phyloP scores from a whole-genome alignment of 1,284 basidiomycete genomes.

The Marasmius fiardii region DNA sequence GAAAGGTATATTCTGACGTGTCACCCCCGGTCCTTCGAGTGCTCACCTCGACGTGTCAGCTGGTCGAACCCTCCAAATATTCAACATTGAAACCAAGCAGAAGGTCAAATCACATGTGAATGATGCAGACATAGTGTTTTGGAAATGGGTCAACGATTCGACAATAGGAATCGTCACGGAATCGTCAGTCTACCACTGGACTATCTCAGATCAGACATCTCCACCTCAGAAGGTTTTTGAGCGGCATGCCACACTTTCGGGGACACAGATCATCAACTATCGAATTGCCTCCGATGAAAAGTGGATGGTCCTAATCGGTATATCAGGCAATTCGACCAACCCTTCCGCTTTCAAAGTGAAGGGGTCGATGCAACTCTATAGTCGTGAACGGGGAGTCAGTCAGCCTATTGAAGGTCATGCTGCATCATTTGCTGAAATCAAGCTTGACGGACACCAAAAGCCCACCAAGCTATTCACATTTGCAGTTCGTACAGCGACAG shows the following conservation, averaged over 20 bases:
- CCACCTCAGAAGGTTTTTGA: slow-evolving; percentile 93
- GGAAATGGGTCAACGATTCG: slow-evolving; percentile 96
- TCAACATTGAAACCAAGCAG: slow-evolving; percentile 96
- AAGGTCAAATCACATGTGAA: slow-evolving; percentile 97
- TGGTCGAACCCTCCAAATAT: slow-evolving; percentile 93
- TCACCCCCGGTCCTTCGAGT: slow-evolving; percentile 11
- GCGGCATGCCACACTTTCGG: slow-evolving; percentile 91
- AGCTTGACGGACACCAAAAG: slow-evolving; percentile 81
- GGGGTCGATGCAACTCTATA: slow-evolving; percentile 95
- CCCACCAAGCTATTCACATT: slow-evolving; percentile 95
- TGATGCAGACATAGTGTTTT: slow-evolving; percentile 95
- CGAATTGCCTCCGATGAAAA: slow-evolving; percentile 91
- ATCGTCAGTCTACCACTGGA: slow-evolving; percentile 93
- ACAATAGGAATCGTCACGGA: slow-evolving; percentile 97
- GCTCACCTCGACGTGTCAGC: slow-evolving; percentile 44
- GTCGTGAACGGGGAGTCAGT: slow-evolving; percentile 88
- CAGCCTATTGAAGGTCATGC: slow-evolving; percentile 99
- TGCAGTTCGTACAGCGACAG: slow-evolving; percentile 91
- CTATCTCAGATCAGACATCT: slow-evolving; percentile 69
- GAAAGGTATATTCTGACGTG: slow-evolving; percentile 60
- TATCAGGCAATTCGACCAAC: slow-evolving; percentile 90
- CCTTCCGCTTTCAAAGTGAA: slow-evolving; percentile 97
- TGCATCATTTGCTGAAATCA: slow-evolving; percentile 92
- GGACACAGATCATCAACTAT: slow-evolving; percentile 99
- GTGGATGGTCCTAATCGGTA: slow-evolving; percentile 97